Conservation (phyloP, 768 basidiomycete genomes). For the Rhizopogon vinicolor region DNA sequence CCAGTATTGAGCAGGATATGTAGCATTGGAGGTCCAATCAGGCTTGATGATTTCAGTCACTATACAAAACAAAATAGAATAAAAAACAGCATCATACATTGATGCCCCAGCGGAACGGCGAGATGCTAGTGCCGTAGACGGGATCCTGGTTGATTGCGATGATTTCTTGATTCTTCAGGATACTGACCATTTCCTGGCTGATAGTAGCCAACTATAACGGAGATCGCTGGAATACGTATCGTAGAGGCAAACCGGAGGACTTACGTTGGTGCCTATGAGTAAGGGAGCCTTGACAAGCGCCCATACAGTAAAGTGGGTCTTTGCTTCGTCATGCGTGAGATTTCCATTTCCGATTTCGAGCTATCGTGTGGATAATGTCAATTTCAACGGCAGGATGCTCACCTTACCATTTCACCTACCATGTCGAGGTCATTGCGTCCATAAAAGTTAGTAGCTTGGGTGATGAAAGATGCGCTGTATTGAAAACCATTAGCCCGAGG, state of each 20-base stretch:
- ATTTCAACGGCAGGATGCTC: not conserved
- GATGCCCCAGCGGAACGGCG: conserved; percentile 65
- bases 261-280: conserved; percentile 55
- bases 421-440: conserved; percentile 67
- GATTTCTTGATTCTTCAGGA: conserved; percentile 59
- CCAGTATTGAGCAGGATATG: conserved; percentile 64
- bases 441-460: conserved; percentile 58
- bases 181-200: conserved; percentile 43
- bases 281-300: conserved; percentile 64
- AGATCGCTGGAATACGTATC: not conserved
- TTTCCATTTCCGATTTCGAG: conserved; percentile 62
- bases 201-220: conserved; percentile 38
- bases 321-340: conserved; percentile 57
- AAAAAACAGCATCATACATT: conserved; percentile 38
- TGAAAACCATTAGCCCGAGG: not conserved
- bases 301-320: conserved; percentile 70
- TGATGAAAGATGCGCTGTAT: conserved; percentile 57
- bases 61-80: not conserved
- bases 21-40: conserved; percentile 31
- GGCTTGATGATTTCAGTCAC: conserved; percentile 18
- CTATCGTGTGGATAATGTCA: conserved; percentile 23
- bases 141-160: conserved; percentile 66
- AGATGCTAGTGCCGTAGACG: conserved; percentile 54
- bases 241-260: conserved; percentile 15
- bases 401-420: conserved; percentile 26